Base-by-base conservation (phyloP, 2,329 filamentous ascomycete species). In the Colletotrichum sp. region DNA sequence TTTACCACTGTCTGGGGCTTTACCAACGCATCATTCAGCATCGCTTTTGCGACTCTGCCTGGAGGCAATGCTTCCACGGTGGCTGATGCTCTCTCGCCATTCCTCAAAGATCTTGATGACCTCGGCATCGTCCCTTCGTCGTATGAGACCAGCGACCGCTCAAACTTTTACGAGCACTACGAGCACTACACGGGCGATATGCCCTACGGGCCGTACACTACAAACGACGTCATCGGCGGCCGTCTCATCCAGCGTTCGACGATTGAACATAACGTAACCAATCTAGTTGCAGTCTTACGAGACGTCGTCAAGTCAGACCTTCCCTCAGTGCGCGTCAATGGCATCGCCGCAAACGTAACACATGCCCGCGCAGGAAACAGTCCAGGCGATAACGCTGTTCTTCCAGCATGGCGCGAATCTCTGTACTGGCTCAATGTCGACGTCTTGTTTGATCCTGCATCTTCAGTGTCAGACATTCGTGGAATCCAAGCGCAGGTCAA, bases 141-240 rank as follows among this genome's bases (percentile, higher is more conserved):
- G 21, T 56, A 56, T 56, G 52, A 56, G 52, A 56, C 52, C 52
- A 56, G 52, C 24, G 52, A 56, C 6, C 52, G 52, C 12, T 26
- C 52, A 9, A 56, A 1, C 24, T 56, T 56, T 26, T 56, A 56
- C 52, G 52, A 56, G 3, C 52, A 56, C 21, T 86, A 87, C 69
- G 81, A 80, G 77, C 85, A 85, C 32, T 79, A 80, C 77, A 81
- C 81, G 34, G 80, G 80, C 13, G 85, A 87, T 8, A 78, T 81
- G 13, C 86, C 87, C 32, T 82, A 84, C 13, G 82, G 83, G 15
- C 52, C 52, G 6, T 56, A 56, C 21, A 56, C 52, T 8, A 56
- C 52, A 26, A 56, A 56, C 21, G 52, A 56, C 24, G 52, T 56
- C 2, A 56, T 56, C 24, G 52, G 52, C 52, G 52, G 52, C 52